Base-by-base conservation (phyloP, 2,329 filamentous ascomycete genomes). In the Exserohilum rostratum region DNA sequence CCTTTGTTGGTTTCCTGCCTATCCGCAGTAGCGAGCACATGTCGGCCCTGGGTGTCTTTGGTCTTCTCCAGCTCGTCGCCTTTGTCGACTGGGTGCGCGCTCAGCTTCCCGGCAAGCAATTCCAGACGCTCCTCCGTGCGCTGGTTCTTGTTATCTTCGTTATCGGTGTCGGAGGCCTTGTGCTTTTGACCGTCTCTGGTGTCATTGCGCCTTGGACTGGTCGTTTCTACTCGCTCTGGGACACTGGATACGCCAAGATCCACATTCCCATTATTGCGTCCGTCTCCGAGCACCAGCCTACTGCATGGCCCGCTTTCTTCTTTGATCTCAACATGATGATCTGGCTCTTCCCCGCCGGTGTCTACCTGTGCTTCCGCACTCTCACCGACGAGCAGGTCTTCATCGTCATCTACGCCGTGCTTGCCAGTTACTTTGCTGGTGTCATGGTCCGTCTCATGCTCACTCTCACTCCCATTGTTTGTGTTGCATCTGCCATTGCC, bases 371-470 rank as follows among this genome's bases (percentile, higher is more conserved):
- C 82, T 99, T 98, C 87, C 90, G 92, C 74, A 88, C 89, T 61
- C 86, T 99, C 54, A 88, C 87, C 67, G 96, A 99, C 72, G 93
- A 99, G 82, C 95, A 99, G 73, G 93, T 99, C 57, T 99, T 99
- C 72, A 86, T 99, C 67, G 90, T 99, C 69, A 96, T 98, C 65
- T 99, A 99, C 74, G 87, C 93, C n/a, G 87, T 99, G 40, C 89
- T 98, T 61, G 91, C 91, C 63, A 97, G 91, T 78, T 99, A 99
- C 82, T 99, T 99, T 71, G 91, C 96, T 20, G 95, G 95, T 74
- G 96, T 99, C 79, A 99, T 99, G 95, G 95, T 99, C 58, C 92
- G 95, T 79, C 82, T 99, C 69, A 99, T 99, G 95, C 85, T 99
- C 59, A 99, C 95, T 0, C 81, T 99, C 65, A 99, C 95, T 1